Conservation (phyloP, 2,329 filamentous ascomycete species). For the Stagonosporopsis chrysanthemi region DNA sequence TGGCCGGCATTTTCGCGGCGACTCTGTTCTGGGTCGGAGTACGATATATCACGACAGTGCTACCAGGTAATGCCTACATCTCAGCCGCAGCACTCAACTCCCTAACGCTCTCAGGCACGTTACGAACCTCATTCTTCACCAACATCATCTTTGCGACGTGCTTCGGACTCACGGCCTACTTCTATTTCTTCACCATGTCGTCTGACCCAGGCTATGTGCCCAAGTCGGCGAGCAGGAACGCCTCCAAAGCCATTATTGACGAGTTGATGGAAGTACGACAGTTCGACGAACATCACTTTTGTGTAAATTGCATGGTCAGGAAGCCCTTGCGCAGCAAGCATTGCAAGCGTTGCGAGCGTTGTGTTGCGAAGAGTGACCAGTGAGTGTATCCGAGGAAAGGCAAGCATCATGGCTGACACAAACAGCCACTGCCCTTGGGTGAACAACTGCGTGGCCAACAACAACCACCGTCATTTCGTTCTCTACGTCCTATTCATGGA, state of each 20-base stretch:
- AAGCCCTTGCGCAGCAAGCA: slow-evolving; percentile 95
- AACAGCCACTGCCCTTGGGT: slow-evolving; percentile 96
- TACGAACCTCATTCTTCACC: slow-evolving; percentile 70
- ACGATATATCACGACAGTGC: slow-evolving; percentile 76
- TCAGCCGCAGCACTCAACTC: slow-evolving; percentile 13
- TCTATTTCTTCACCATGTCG: slow-evolving; percentile 85
- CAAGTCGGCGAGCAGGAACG: slow-evolving; percentile 85
- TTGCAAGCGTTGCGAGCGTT: slow-evolving; percentile 88
- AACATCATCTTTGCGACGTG: slow-evolving; percentile 77
- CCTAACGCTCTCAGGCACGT: slow-evolving; percentile 66
- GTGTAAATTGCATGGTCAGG: slow-evolving; percentile 91
- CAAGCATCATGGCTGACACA: slow-evolving; percentile 25
- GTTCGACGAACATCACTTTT: slow-evolving; percentile 94
- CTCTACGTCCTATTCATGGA: slow-evolving; percentile 84
- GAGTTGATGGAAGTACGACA: slow-evolving; percentile 85
- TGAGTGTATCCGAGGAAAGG: slow-evolving; percentile 57
- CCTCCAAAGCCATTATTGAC: slow-evolving; percentile 88
- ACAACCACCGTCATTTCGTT: slow-evolving; percentile 96
- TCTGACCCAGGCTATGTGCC: slow-evolving; percentile 93
- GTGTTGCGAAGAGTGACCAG: slow-evolving; percentile 97
- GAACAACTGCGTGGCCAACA: slow-evolving; percentile 92
- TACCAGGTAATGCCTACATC: slow-evolving; percentile 67
- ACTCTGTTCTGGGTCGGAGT: slow-evolving; percentile 82
- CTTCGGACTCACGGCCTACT: slow-evolving; percentile 76
- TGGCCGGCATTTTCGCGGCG: slow-evolving; percentile 90